Conservation (phyloP, 2,329 filamentous ascomycete species). For the Didymella exigua region DNA sequence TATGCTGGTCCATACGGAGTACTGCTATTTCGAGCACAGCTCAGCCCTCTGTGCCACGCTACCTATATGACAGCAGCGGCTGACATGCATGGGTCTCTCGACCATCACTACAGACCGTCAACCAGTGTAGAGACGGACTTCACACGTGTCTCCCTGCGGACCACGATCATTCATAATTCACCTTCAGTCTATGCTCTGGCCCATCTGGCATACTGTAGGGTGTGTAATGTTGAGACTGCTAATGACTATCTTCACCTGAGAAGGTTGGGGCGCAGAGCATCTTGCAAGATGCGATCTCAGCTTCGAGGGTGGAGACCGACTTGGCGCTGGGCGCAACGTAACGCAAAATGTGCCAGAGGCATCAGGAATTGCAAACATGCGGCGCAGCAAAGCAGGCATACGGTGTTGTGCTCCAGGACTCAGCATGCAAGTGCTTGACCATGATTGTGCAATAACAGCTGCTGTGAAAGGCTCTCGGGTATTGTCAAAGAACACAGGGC, state of each 20-base stretch:
- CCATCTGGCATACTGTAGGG: background rate
- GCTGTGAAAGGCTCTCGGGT: background rate
- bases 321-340: conserved; percentile 19
- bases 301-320: conserved; percentile 11
- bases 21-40: conserved; percentile 8
- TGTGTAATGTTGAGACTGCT: conserved; percentile 3
- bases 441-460: background rate
- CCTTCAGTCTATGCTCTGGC: background rate
- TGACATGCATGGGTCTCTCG: background rate
- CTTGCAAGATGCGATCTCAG: conserved; percentile 14
- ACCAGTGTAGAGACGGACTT: background rate
- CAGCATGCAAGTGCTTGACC: background rate
- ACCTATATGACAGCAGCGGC: background rate
- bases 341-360: conserved; percentile 9
- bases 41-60: conserved; percentile 8
- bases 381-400: conserved; percentile 1
- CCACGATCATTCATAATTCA: background rate
- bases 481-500: background rate
- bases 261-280: conserved; percentile 3
- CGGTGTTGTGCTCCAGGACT: background rate
- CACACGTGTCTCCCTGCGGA: background rate
- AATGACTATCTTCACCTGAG: conserved; percentile 8
- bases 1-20: background rate
- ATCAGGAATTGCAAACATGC: background rate
- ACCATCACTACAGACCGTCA: background rate